phyloP scores from a whole-genome alignment of 805 yeast species.

The Starmerella tilneyi region DNA sequence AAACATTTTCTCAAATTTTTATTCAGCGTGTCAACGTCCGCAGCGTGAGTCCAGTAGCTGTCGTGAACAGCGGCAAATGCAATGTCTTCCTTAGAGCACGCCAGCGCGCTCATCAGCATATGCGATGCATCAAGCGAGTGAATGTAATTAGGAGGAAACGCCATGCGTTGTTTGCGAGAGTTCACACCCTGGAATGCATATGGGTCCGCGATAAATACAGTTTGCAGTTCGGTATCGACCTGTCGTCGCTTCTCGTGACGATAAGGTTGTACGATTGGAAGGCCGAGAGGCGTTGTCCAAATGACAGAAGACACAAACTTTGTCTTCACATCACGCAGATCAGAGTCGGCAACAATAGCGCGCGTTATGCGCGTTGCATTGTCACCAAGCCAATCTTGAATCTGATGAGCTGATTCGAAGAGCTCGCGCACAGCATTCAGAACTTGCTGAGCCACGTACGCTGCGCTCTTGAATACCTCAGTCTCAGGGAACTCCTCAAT shows the following conservation, averaged over 20 bases:
- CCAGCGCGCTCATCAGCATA: slow-evolving; percentile 80
- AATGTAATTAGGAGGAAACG: slow-evolving; percentile 90
- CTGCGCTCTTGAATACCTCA: slow-evolving; percentile 40
- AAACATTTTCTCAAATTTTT: slow-evolving; percentile 62
- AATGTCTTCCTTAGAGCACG: slow-evolving; percentile 54
- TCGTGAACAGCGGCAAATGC: slow-evolving; percentile 94
- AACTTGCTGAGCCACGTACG: slow-evolving; percentile 66
- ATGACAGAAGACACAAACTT: slow-evolving; percentile 75
- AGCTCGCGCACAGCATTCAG: slow-evolving; percentile 75
- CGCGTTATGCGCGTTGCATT: slow-evolving; percentile 73
- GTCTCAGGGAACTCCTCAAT: slow-evolving; percentile 42
- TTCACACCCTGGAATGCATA: slow-evolving; percentile 71
- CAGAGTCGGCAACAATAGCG: slow-evolving; percentile 46
- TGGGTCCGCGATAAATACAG: slow-evolving; percentile 83
- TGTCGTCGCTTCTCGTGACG: slow-evolving; percentile 55
- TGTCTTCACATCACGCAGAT: slow-evolving; percentile 18
- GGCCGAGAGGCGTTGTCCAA: slow-evolving; percentile 94
- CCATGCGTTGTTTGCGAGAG: slow-evolving; percentile 79
- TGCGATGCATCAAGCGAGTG: slow-evolving; percentile 96
- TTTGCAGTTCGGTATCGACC: slow-evolving; percentile 74
- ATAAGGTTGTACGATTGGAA: slow-evolving; percentile 96
- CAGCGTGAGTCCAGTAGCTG: slow-evolving; percentile 96
- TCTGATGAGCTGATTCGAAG: slow-evolving; percentile 83
- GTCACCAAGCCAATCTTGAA: slow-evolving; percentile 92
- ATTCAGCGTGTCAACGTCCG: slow-evolving; percentile 67